Conservation (phyloP, 108 stramenopile genomes). For the Fragilariopsis cylindrus region DNA sequence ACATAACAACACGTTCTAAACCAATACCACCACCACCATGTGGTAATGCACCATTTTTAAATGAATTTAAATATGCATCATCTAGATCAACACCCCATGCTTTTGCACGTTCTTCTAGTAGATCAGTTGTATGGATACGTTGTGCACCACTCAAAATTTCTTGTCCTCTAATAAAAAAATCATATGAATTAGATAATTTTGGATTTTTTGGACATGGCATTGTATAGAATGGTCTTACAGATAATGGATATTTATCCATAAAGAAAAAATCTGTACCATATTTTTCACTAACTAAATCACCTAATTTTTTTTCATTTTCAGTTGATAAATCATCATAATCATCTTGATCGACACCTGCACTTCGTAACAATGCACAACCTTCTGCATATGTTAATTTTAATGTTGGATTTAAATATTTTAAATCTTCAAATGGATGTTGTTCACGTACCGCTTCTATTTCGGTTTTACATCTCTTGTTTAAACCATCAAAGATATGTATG, state of each 20-base stretch:
- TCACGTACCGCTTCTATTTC: conserved; percentile 92
- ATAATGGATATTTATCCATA: conserved; percentile 99
- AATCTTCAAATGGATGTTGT: conserved; percentile 97
- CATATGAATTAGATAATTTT: conserved; percentile 93
- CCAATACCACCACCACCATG: conserved; percentile 99
- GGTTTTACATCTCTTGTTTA: conserved; percentile 79
- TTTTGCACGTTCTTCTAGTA: conserved; percentile 90
- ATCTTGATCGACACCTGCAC: conserved; percentile 84
- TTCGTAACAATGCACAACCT: conserved; percentile 84
- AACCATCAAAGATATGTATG: conserved; percentile 95
- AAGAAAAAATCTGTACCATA: conserved; percentile 99
- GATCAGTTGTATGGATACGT: conserved; percentile 95
- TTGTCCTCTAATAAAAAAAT: conserved; percentile 99
- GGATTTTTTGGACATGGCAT: conserved; percentile 97
- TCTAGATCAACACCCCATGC: conserved; percentile 88
- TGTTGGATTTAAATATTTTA: conserved; percentile 91
- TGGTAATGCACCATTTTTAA: conserved; percentile 96
- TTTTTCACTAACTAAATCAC: conserved; percentile 94
- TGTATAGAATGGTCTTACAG: conserved; percentile 98
- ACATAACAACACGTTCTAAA: conserved; percentile 99
- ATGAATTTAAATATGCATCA: conserved; percentile 92
- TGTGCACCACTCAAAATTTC: conserved; percentile 99
- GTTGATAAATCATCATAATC: conserved; percentile 96
- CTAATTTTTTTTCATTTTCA: conserved; percentile 97
- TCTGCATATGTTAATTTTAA: conserved; percentile 94